phyloP scores from a whole-genome alignment of 1,284 basidiomycete genomes.

The Melampsora americana region DNA sequence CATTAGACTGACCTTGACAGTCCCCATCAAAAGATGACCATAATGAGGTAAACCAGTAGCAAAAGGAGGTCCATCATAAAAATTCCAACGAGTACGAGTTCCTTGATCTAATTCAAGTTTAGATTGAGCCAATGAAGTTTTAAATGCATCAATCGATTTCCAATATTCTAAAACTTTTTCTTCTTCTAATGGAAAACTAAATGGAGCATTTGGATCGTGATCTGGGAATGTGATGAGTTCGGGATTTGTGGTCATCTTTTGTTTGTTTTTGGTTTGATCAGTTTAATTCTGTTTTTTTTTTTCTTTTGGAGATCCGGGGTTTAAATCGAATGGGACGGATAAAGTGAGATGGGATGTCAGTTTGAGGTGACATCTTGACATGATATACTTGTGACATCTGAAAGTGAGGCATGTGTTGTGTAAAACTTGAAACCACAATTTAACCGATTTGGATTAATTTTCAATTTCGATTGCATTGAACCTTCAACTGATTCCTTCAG shows the following conservation, averaged over 20 bases:
- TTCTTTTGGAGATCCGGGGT: too few species aligned
- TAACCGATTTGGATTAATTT: not conserved
- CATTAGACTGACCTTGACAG: constrained; percentile 72
- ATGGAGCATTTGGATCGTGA: constrained; percentile 63
- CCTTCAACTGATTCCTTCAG: not conserved
- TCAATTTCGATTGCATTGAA: not conserved
- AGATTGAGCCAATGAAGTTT: constrained; percentile 84
- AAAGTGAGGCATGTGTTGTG: not conserved
- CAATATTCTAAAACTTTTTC: constrained; percentile 88
- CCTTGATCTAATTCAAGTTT: constrained; percentile 57
- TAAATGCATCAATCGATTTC: constrained; percentile 96
- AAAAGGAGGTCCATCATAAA: constrained; percentile 98
- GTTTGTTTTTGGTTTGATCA: too few species aligned
- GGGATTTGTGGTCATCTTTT: not conserved
- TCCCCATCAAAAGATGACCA: constrained; percentile 68
- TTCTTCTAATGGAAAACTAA: constrained; percentile 88
- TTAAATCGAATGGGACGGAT: not conserved
- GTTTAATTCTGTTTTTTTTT: not conserved
- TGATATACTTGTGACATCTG: not conserved
- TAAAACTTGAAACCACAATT: not conserved
- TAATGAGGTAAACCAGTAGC: constrained; percentile 97
- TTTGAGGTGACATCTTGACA: not conserved
- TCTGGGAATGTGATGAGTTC: not conserved
- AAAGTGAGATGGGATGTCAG: not conserved
- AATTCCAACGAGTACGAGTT: constrained; percentile 54